Percentiles rank a stretch among this genome's conserved stretches.
Conservation (phyloP, 169 alveolate species). For the Eimeria acervulina region DNA sequence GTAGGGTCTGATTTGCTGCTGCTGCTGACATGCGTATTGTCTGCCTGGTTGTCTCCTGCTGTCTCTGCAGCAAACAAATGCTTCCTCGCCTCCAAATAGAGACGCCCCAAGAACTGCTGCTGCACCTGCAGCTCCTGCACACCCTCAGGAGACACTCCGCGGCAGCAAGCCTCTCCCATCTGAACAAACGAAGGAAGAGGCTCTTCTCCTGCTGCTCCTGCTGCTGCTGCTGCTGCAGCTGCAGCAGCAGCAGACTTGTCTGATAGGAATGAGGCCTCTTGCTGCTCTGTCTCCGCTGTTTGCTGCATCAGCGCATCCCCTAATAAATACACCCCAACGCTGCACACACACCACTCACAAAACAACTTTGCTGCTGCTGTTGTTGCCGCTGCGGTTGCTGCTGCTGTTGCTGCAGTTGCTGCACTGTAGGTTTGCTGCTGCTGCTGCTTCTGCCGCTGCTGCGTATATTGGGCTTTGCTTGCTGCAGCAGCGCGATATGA, state of each 20-base stretch:
- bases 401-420: no score
- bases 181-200: no score
- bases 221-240: neutral
- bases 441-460: no score
- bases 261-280: neutral
- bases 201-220: neutral
- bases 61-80: no score
- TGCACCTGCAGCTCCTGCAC: conserved; percentile 24
- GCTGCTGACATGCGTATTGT: no score
- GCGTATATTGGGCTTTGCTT: no score
- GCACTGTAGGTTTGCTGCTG: no score
- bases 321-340: conserved; percentile 36
- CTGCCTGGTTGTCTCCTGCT: no score
- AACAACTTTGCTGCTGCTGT: neutral
- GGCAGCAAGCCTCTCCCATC: neutral
- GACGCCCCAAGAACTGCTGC: neutral
- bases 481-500: conserved; percentile 6
- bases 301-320: conserved; percentile 40
- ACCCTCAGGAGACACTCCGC: neutral
- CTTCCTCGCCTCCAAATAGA: neutral
- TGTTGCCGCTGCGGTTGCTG: neutral
- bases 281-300: neutral
- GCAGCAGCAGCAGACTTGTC: no score
- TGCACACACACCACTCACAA: neutral
- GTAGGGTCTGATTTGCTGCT: no score